Base-by-base conservation (phyloP, 768 basidiomycete genomes). In the Suillus spraguei region DNA sequence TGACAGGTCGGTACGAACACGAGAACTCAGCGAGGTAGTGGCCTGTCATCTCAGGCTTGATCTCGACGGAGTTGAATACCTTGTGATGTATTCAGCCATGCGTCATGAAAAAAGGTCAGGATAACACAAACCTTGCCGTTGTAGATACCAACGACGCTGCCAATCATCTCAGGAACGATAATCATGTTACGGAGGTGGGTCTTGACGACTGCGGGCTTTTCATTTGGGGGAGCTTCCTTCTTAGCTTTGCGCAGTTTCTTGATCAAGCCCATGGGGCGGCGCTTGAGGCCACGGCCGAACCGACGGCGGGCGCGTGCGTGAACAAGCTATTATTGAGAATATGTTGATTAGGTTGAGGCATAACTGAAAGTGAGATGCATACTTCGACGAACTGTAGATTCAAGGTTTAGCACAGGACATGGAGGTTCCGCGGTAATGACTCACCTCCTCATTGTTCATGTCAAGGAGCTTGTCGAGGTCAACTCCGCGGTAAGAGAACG, bases 141-240 rank as follows among this genome's bases (percentile, higher is more conserved):
- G 89, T 99, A 99, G 76, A 99, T 97, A 66, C 97, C 97, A 67
- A 98, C 89, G 69, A 99, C 94, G 72, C 88, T 91, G 66, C 97
- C 97, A 79, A 99, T 98, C 97, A 99, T 99, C 85, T 99, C 97
- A 58, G 97, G 97, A 64, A 99, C 97, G 80, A 99, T 90, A 80
- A 99, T 97, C 97, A 99, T 99, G 82, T 99, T 90, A 73, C 97
- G 94, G 71, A 99, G 85, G 81, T 99, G 97, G 63, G 97, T 99
- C 87, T 99, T 99, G 74, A 99, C 97, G 70, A 95, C 92, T 60
- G 94, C 86, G 64, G 97, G 97, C 85, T 99, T 99, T 83, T 99
- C 96, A 81, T 98, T 97, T 70, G 97, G 93, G 63, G 88, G 92
- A n/a, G 95, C 95, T 80, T 98, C 95, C 84, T 97, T 99, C 88